A percentile compares a stretch with the other conserved stretches of the same genome.
Evolutionary conservation across 805 yeast species (phyloP).

Genomic region (Candida hungchunana): DNA sequence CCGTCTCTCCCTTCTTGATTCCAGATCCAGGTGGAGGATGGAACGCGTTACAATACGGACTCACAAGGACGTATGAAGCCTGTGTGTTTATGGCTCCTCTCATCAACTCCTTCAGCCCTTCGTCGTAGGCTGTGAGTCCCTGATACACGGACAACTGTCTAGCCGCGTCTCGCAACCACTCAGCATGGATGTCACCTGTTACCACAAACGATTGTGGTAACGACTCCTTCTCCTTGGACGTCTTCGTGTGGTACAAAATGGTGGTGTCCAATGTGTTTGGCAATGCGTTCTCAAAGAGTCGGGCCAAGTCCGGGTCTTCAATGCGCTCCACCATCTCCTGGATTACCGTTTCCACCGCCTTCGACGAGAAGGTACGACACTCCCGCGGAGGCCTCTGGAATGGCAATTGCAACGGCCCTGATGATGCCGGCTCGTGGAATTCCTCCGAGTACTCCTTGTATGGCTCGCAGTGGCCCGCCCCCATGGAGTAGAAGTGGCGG

Average conservation of each 20-base stretch:
- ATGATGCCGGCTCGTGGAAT: slow-evolving; percentile 51
- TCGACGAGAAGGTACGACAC: slow-evolving; percentile 71
- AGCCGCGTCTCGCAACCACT: slow-evolving; percentile 87
- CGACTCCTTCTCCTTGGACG: slow-evolving; percentile 6
- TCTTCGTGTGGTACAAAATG: slow-evolving; percentile 57
- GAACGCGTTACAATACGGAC: slow-evolving; percentile 89
- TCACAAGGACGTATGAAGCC: slow-evolving; percentile 51
- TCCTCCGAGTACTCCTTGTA: slow-evolving; percentile 56
- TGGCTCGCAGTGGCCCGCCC: slow-evolving; percentile 44
- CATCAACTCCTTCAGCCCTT: slow-evolving; percentile 45
- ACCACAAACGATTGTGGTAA: slow-evolving; percentile 68
- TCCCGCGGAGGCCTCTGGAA: slow-evolving; percentile 68
- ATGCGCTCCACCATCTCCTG: slow-evolving; percentile 46
- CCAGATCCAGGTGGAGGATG: slow-evolving; percentile 63
- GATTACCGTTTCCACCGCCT: slow-evolving; percentile 57
- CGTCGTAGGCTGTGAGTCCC: slow-evolving; percentile 51
- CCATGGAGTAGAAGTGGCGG: slow-evolving; percentile 13
- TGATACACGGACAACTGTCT: slow-evolving; percentile 77
- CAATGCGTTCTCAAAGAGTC: slow-evolving; percentile 74
- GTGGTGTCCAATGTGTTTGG: slow-evolving; percentile 91
- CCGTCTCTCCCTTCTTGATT: slow-evolving; percentile 45
- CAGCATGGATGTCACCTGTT: slow-evolving; percentile 92
- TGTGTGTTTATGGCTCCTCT: slow-evolving; percentile 81
- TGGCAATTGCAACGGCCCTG: slow-evolving; percentile 55
- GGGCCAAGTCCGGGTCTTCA: slow-evolving; percentile 59